A percentile compares a stretch with the other conserved stretches of the same genome.
These are phyloP conservation scores for Eucalyptus pauciflora DNA, from an alignment of 345 rosid species.

Conservation along the genomic window DNA sequence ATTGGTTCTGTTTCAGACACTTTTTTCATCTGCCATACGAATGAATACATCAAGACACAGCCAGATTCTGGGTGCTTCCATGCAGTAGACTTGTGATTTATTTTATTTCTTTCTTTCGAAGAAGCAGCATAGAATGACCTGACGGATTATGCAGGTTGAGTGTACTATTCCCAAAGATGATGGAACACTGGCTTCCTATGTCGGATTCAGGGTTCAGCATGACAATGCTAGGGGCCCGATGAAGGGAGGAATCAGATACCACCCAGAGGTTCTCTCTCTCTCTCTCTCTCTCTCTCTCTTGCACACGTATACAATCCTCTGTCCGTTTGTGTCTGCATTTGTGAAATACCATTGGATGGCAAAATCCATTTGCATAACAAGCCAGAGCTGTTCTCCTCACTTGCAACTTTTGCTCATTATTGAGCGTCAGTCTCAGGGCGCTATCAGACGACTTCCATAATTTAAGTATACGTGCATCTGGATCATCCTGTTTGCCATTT, in stretches of 20 bases:
- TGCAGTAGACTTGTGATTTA: background rate
- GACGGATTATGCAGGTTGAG: slow-evolving; percentile 52
- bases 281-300: background rate
- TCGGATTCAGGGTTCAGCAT: slow-evolving; percentile 92
- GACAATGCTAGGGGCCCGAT: slow-evolving; percentile 99
- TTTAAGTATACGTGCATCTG: background rate
- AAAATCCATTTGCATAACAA: background rate
- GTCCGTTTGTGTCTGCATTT: background rate
- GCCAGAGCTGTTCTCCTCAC: background rate
- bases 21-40: background rate
- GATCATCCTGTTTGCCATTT: background rate
- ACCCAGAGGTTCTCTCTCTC: slow-evolving; percentile 58
- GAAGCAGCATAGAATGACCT: background rate
- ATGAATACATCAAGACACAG: background rate
- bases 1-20: background rate
- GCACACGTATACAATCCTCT: background rate
- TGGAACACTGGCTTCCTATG: slow-evolving; percentile 79
- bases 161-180: slow-evolving; percentile 92
- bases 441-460: background rate
- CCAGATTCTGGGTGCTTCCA: background rate
- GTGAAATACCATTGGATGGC: background rate
- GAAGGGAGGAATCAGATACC: slow-evolving; percentile 99
- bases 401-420: background rate
- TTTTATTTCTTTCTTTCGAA: background rate
- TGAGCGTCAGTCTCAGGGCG: background rate